phyloP scores from a whole-genome alignment of 2,329 filamentous ascomycete species.

The Nothophaeocryptopus gaeumannii region DNA sequence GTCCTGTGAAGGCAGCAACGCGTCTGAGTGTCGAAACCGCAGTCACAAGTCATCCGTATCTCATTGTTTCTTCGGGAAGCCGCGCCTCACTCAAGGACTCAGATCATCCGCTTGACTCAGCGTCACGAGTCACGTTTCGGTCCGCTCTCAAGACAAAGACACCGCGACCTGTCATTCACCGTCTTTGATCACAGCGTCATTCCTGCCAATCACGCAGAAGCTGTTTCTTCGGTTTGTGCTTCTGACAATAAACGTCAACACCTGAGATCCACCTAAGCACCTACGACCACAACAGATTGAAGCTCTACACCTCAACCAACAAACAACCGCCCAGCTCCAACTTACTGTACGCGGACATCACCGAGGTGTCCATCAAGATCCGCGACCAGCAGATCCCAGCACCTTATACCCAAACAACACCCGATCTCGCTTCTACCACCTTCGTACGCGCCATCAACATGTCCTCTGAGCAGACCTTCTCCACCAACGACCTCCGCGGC shows the following conservation, averaged over 20 bases:
- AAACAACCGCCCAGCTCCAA: constrained; percentile 1
- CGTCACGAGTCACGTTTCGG: constrained; percentile 14
- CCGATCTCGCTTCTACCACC: neutral
- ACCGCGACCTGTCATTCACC: constrained; percentile 6
- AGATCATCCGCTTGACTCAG: constrained; percentile 9
- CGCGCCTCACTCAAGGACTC: constrained; percentile 5
- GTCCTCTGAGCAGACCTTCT: constrained; percentile 47
- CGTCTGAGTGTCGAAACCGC: constrained; percentile 9
- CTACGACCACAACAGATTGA: constrained; percentile 2
- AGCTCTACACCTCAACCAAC: constrained; percentile 1
- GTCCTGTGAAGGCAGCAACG: neutral
- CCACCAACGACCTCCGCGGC: constrained; percentile 54
- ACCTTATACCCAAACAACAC: constrained; percentile 10
- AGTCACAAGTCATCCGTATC: neutral
- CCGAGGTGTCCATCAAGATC: constrained; percentile 24
- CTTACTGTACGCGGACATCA: constrained; percentile 3
- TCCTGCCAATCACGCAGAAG: constrained; percentile 11
- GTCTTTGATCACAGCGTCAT: constrained; percentile 18
- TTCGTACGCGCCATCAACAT: constrained; percentile 32
- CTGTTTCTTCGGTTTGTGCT: constrained; percentile 12
- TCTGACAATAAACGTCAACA: constrained; percentile 2
- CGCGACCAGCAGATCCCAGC: constrained; percentile 6
- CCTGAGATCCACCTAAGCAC: constrained; percentile 11
- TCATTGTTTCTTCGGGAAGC: constrained; percentile 1
- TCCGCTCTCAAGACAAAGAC: constrained; percentile 13